phyloP scores from a whole-genome alignment of 208 protist species.

The Borovskyia barvae region DNA sequence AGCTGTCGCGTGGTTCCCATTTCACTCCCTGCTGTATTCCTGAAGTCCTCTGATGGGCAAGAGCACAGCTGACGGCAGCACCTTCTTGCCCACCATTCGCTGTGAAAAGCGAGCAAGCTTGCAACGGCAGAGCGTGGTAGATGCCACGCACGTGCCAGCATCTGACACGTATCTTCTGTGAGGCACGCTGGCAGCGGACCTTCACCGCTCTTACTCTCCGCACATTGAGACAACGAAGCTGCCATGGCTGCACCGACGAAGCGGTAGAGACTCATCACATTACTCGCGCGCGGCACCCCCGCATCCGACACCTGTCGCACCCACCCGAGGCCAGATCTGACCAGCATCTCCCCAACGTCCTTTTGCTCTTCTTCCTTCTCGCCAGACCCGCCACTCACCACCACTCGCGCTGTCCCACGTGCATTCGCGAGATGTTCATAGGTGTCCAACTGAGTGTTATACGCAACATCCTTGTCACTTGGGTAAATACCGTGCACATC shows the following conservation, averaged over 20 bases:
- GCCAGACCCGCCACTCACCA: background rate
- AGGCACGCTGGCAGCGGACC: background rate
- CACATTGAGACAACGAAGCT: background rate
- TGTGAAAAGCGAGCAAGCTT: conserved; percentile 7
- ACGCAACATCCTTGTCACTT: conserved; percentile 43
- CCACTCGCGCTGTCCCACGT: conserved; percentile 17
- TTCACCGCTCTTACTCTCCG: background rate
- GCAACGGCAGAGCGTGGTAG: background rate
- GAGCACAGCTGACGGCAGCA: background rate
- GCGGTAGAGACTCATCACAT: conserved; percentile 25
- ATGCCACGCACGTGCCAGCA: conserved; percentile 4
- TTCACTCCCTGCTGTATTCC: background rate
- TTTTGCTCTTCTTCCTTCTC: background rate
- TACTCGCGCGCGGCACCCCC: conserved; percentile 25
- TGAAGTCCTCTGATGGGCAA: too few species aligned
- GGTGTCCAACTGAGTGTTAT: conserved; percentile 45
- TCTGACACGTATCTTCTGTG: background rate
- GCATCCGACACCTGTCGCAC: conserved; percentile 39
- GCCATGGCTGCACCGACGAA: background rate
- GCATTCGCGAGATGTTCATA: conserved; percentile 43
- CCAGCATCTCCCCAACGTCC: conserved; percentile 31
- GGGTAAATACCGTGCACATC: conserved; percentile 44
- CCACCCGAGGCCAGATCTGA: conserved; percentile 23
- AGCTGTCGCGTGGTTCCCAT: conserved; percentile 13
- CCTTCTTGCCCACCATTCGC: conserved; percentile 8